A percentile compares a stretch with the other conserved stretches of the same genome.
Evolutionary conservation across 257 asterid species (phyloP).

Genomic region (Solanum commersonii): DNA sequence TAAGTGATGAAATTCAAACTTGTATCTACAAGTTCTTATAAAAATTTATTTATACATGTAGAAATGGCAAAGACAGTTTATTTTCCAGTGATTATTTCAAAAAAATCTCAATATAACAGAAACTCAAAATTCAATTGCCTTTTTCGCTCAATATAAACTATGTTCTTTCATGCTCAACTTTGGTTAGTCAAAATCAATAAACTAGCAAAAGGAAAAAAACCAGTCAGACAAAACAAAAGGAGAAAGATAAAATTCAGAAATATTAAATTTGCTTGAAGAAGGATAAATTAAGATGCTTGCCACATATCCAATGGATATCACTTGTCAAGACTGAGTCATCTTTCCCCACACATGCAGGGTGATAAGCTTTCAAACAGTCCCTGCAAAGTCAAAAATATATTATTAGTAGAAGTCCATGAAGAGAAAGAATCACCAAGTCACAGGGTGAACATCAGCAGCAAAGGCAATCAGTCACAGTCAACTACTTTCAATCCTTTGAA

Average conservation of each 20-base stretch:
- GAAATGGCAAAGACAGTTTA: background rate
- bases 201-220: background rate
- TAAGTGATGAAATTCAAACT: background rate
- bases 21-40: background rate
- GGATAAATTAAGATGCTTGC: constrained; percentile 32
- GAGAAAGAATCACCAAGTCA: background rate
- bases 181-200: background rate
- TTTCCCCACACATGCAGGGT: constrained; percentile 48
- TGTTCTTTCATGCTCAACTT: background rate
- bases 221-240: background rate
- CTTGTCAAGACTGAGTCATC: constrained; percentile 32
- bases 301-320: constrained; percentile 38
- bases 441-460: background rate
- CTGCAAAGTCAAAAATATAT: constrained; percentile 29
- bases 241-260: background rate
- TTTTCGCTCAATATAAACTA: background rate
- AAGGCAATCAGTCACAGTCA: background rate
- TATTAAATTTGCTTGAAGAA: background rate
- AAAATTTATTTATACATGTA: background rate
- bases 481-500: background rate
- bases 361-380: constrained; percentile 69
- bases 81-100: background rate
- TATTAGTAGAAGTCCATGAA: background rate
- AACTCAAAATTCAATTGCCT: background rate
- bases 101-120: background rate